Base-by-base conservation (phyloP, 225 moss, liverwort and hornwort species). In the Ulota crispa region DNA sequence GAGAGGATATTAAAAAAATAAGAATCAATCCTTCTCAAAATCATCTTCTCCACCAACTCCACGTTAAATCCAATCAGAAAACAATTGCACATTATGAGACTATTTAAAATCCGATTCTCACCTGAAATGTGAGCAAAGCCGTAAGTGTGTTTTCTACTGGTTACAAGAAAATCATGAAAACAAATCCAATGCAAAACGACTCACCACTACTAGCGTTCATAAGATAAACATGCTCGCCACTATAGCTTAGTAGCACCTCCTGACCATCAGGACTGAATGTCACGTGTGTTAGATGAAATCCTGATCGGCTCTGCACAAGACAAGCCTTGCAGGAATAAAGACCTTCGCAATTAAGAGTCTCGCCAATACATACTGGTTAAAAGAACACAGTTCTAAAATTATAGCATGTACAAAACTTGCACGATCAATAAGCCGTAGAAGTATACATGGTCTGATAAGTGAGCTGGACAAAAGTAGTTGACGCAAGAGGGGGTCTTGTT, bases 401-500 rank as follows among this genome's bases (percentile, higher is more conserved):
- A 32, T 57, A 78, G 36, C 6, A 64, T 18, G 72, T 11, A 60
- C 64, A 60, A 72, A 81, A 65, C 14, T 72, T 69, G 72, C 54
- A 72, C 36, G 24, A 59, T 28, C 36, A 61, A 42, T 37, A 55
- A 79, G 68, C 54, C 30, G 34, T 15, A 77, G 67, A 67, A 80
- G 60, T 61, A 72, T 88, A 99, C 99, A 85, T 94, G 72, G 57
- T 99, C 96, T 79, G 99, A 99, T 84, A 99, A 89, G 81, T 99
- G 99, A 37, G 96, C 92, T 72, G 99, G 99, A 93, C 99, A 99
- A 78, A 96, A 96, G 86, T 94, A 99, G 90, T 92, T 94, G 85
- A 95, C 92, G 79, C 94, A 94, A 76, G 94, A 85, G 52, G 94
- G 94, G 66, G 96, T 88, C 83, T 88, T 94, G 47, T 89, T 86